These are phyloP conservation scores for Alternaria dauci DNA, from an alignment of 2,329 filamentous ascomycete genomes.

Conservation along the genomic window DNA sequence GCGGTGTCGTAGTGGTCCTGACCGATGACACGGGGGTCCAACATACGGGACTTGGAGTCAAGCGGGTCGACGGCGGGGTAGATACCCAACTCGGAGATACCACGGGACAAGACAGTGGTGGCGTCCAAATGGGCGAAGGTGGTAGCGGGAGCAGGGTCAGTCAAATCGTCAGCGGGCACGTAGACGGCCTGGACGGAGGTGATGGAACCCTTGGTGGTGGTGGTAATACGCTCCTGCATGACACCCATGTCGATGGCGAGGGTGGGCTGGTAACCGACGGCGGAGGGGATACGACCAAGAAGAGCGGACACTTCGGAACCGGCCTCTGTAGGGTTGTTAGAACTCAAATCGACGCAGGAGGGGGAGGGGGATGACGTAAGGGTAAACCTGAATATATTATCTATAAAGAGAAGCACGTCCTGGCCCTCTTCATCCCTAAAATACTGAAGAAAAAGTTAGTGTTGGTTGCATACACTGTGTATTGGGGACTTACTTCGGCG, in stretches of 20 bases:
- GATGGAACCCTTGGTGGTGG: conserved; percentile 99
- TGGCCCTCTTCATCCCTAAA: conserved; percentile 84
- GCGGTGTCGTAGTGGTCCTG: conserved; percentile 97
- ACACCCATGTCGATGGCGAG: conserved; percentile 48
- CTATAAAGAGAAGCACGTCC: conserved; percentile 99
- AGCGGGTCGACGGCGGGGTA: conserved; percentile 99
- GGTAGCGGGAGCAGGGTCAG: conserved; percentile 98
- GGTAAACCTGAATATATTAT: conserved; percentile 79
- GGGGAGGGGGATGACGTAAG: neutral
- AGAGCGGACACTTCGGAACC: conserved; percentile 99
- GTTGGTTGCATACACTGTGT: too few species aligned
- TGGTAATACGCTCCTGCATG: conserved; percentile 99
- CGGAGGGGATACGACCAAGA: conserved; percentile 99
- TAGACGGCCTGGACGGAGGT: conserved; percentile 99
- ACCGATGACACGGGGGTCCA: conserved; percentile 98
- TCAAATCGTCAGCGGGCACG: conserved; percentile 99
- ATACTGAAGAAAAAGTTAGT: too few species aligned
- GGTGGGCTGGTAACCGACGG: conserved; percentile 87
- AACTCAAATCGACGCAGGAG: neutral
- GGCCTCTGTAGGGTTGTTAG: conserved; percentile 63
- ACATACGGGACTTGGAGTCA: conserved; percentile 99
- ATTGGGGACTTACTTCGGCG: neutral
- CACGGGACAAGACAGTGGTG: conserved; percentile 99
- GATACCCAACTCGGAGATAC: conserved; percentile 99
- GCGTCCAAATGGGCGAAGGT: conserved; percentile 99